Evolutionary conservation across 2,329 filamentous ascomycete genomes (phyloP), one percentile per base, ranked within the genome.

Genomic region (Fusarium sp.): DNA sequence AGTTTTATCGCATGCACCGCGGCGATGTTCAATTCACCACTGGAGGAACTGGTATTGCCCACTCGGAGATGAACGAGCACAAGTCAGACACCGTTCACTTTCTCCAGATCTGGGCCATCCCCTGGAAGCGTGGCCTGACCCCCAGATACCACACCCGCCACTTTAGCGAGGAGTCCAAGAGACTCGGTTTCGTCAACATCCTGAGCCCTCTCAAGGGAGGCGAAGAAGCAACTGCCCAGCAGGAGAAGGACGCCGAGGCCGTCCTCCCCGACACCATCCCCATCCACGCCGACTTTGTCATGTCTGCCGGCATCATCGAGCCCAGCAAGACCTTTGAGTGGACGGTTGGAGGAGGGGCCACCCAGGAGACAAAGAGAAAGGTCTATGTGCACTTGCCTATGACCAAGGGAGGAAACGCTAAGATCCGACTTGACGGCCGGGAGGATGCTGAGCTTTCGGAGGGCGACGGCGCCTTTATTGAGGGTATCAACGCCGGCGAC

Each of bases 21-120:
- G 94, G 94, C 14, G 94, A 97, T 81, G 93, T 97, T 52, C 95
- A 97, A 80, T 97, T 97, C 83, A 97, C 95, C 11, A 95, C 92
- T 16, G 95, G 94, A n/a, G 95, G 95, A 64, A 95, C 91, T 6
- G 91, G 91, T 77, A 90, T 97, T 78, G 90, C 94, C 2, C 94
- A 97, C 82, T 93, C 91, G 9, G 95, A 97, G 84, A 91, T 92
- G 84, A 97, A 96, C 82, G 91, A 97, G 83, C 91, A 94, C 81
- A 81, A 85, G 63, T 84, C 88, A 16, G 90, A 94, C 52, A 90
- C 92, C 27, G 93, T 94, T 14, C 94, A 97, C 80, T 97, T 97
- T 80, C 85, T 97, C 36, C 95, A 97, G 83, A 97, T 97, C 77
- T 97, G 94, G 95, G 94, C 92, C 1, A 86, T 94, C 59, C 94